Percentiles rank a stretch among this genome's conserved stretches.
phyloP scores from a whole-genome alignment of 2,329 filamentous ascomycete species.

The Pleomassaria siparia region DNA sequence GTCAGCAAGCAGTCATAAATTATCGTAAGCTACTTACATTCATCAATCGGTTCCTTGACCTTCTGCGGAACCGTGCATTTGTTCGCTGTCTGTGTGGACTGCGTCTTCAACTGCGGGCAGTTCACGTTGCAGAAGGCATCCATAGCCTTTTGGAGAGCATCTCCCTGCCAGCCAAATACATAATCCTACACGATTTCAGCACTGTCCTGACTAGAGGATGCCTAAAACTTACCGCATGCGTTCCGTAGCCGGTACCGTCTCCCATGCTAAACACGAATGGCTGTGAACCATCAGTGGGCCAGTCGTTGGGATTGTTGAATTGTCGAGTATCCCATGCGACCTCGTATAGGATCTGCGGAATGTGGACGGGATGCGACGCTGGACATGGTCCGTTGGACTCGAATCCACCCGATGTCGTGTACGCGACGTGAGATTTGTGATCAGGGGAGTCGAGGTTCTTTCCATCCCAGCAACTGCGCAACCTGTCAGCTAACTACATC shows the following conservation, averaged over 20 bases:
- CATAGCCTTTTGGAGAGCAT: slow-evolving; percentile 17
- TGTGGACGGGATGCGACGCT: slow-evolving; percentile 14
- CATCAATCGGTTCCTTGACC: slow-evolving; percentile 20
- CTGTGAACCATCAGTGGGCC: slow-evolving; percentile 20
- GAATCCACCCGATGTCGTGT: slow-evolving; percentile 29
- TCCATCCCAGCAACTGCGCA: slow-evolving; percentile 45
- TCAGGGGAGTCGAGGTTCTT: slow-evolving; percentile 52
- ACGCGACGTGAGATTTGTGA: slow-evolving; percentile 55
- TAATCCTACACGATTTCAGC: slow-evolving; percentile 5
- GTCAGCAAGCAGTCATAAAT: neutral
- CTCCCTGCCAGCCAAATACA: slow-evolving; percentile 16
- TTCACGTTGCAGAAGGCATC: slow-evolving; percentile 13
- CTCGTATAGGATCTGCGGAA: slow-evolving; percentile 20
- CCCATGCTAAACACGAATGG: slow-evolving; percentile 19
- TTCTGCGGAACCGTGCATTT: slow-evolving; percentile 16
- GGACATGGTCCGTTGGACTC: slow-evolving; percentile 12
- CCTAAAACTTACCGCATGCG: slow-evolving; percentile 11
- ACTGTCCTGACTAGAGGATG: neutral
- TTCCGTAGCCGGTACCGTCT: slow-evolving; percentile 15
- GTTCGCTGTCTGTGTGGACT: slow-evolving; percentile 16
- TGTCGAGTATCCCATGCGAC: slow-evolving; percentile 16
- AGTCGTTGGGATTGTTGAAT: slow-evolving; percentile 18
- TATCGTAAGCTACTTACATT: slow-evolving; percentile 1
- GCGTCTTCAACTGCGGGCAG: slow-evolving; percentile 15
- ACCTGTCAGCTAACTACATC: neutral